Evolutionary conservation across 1,139 yeast genomes (phyloP).

Genomic region (Candida albicans): DNA sequence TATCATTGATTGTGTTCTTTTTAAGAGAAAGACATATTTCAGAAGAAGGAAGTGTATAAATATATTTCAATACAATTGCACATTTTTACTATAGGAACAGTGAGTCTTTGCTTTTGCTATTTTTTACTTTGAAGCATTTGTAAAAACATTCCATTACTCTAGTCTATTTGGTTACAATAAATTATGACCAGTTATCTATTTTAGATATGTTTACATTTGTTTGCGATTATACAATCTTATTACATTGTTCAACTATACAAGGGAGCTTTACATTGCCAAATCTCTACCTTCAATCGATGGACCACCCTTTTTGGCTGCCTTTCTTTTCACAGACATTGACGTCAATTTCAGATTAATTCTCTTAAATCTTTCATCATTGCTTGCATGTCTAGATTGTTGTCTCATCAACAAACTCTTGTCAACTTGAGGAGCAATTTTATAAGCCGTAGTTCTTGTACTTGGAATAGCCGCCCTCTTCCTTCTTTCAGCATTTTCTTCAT

Average conservation of each 20-base stretch:
- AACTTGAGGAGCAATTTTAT: constrained; percentile 86
- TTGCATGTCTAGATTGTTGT: constrained; percentile 46
- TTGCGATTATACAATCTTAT: not conserved
- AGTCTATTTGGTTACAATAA: not conserved
- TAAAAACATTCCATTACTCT: not conserved
- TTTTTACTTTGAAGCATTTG: not conserved
- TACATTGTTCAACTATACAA: not conserved
- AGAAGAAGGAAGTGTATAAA: constrained; percentile 6
- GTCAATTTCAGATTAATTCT: constrained; percentile 61
- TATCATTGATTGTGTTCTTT: not conserved
- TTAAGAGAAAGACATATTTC: not conserved
- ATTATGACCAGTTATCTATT: too few relatives aligned
- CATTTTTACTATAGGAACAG: constrained; percentile 2
- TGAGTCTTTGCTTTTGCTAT: not conserved
- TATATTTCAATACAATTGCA: constrained; percentile 15
- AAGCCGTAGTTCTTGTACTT: constrained; percentile 81
- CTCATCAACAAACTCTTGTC: constrained; percentile 46
- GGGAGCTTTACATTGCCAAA: constrained; percentile 46
- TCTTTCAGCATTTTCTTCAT: constrained; percentile 90
- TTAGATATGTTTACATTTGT: too few relatives aligned
- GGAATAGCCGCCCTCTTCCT: constrained; percentile 95
- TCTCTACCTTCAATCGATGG: constrained; percentile 82
- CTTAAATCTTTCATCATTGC: constrained; percentile 76
- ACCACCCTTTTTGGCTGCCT: constrained; percentile 59
- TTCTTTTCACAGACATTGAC: constrained; percentile 46